Base-by-base conservation (phyloP, 106 monocot species). In the Apostasia shenzhenica region DNA sequence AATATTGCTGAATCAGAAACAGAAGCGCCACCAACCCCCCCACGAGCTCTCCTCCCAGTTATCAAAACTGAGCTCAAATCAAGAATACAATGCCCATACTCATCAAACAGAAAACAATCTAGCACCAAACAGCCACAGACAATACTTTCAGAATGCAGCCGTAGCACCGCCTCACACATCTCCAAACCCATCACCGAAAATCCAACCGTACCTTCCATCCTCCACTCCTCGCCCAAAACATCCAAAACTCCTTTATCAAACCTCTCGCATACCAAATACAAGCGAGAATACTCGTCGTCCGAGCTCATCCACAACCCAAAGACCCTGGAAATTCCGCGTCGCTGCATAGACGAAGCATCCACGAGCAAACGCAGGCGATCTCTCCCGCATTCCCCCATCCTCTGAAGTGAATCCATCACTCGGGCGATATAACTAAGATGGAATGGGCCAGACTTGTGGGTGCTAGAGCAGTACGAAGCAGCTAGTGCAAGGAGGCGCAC, bases 231-330 rank as follows among this genome's bases (percentile, higher is more conserved):
- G 5, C 70, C 64, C 70, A 73, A 8, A 45, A 76, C 37, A 70
- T 48, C 45, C 1, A 63, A 70, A 12, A 82, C 55, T 4, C 37
- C 70, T 11, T 44, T 45, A 5, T 57, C 45, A 46, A 82, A 80
- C 47, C 70, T 56, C 55, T 90, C 92, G 56, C 69, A 82, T 26
- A 87, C 89, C 76, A 99, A 55, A 77, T 70, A 90, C 66, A 99
- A 64, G 9, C 45, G 42, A 14, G 80, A 85, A 45, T 38, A 53
- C 47, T 76, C 89, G 60, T 72, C 73, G n/a, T 67, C 67, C 1
- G 69, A 10, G 53, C 71, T 73, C 84, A 90, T 82, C 92, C 92
- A 99, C 40, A 99, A 54, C 26, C 97, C 97, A 45, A 76, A 87
- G 75, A 87, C 67, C 68, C 72, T 84, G 49, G 77, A 82, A 57